A percentile compares a stretch with the other conserved stretches of the same genome.
phyloP scores from a whole-genome alignment of 257 asterid genomes.

The Scutellaria barbata region DNA sequence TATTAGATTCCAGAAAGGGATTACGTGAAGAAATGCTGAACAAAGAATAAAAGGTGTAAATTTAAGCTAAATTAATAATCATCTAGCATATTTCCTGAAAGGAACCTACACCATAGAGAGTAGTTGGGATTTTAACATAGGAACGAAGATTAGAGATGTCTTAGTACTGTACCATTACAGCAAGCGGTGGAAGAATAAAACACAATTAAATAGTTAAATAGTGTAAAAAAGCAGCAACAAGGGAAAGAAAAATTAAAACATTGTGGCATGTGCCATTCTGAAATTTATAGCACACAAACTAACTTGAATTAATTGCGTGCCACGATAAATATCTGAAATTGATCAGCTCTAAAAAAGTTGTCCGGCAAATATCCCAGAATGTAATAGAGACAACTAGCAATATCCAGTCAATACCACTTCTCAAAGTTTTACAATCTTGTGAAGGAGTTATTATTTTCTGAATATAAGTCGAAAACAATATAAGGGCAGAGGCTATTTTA shows the following conservation, averaged over 20 bases:
- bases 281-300: not conserved
- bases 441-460: not conserved
- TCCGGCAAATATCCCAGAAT: not conserved
- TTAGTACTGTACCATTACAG: not conserved
- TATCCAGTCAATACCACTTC: not conserved
- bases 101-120: not conserved
- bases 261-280: not conserved
- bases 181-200: not conserved
- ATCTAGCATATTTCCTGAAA: not conserved
- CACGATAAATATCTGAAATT: not conserved
- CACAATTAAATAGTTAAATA: not conserved
- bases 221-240: not conserved
- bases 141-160: not conserved
- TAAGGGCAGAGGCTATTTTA: conserved; percentile 7
- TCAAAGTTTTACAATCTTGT: not conserved
- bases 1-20: conserved; percentile 33
- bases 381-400: not conserved
- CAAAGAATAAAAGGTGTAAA: conserved; percentile 15
- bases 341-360: not conserved
- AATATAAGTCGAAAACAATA: not conserved
- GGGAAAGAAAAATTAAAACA: not conserved
- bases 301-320: not conserved
- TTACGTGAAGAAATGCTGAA: conserved; percentile 1
- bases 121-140: not conserved
- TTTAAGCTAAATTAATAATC: not conserved